Conservation (phyloP, 768 basidiomycete species). For the Rhizopogon salebrosus region DNA sequence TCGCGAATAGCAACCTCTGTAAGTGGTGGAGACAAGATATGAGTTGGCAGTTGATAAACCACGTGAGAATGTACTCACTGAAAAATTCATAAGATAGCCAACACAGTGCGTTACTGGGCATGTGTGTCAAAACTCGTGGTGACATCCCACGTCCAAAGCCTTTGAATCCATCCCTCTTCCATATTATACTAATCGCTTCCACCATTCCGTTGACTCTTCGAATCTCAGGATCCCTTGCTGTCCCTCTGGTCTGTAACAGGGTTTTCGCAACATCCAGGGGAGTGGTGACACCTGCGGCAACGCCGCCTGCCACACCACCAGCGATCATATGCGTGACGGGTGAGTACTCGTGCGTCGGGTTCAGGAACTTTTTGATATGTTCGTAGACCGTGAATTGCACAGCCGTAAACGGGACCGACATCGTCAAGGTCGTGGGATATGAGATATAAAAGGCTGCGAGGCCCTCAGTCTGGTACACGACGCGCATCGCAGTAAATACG, state of each 20-base stretch:
- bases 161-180: constrained; percentile 75
- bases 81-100: constrained; percentile 99
- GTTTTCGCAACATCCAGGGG: constrained; percentile 98
- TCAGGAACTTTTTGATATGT: constrained; percentile 79
- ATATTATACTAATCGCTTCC: constrained; percentile 87
- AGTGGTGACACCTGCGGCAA: constrained; percentile 93
- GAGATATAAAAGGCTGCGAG: constrained; percentile 93
- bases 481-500: constrained; percentile 78
- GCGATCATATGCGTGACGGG: constrained; percentile 91
- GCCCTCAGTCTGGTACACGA: constrained; percentile 84
- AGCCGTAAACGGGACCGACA: constrained; percentile 97
- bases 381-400: constrained; percentile 98
- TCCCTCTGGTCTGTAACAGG: constrained; percentile 90
- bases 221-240: constrained; percentile 82
- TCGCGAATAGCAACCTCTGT: constrained; percentile 64
- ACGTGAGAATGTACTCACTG: constrained; percentile 55
- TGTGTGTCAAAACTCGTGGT: constrained; percentile 88
- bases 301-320: constrained; percentile 87
- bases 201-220: constrained; percentile 77
- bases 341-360: constrained; percentile 83
- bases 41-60: not conserved
- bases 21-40: constrained; percentile 9
- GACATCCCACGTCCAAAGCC: constrained; percentile 87
- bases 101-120: constrained; percentile 95
- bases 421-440: constrained; percentile 95